Conservation (phyloP, 2,329 filamentous ascomycete genomes). For the Fusarium citri region DNA sequence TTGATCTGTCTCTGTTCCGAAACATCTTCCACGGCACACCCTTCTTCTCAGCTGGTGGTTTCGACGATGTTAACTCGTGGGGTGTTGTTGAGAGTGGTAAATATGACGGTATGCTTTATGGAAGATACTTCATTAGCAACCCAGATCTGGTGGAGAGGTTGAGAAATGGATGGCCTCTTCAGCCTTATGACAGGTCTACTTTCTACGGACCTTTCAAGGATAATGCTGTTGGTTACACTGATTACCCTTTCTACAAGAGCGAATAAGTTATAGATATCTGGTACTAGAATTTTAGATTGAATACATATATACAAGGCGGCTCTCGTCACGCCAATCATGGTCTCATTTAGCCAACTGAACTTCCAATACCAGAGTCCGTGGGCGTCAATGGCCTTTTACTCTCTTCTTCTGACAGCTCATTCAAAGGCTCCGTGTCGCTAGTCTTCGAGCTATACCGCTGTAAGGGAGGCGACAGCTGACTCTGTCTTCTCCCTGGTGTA, state of each 20-base stretch:
- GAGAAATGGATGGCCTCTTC: constrained; percentile 54
- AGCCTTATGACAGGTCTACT: constrained; percentile 56
- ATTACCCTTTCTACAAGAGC: constrained; percentile 47
- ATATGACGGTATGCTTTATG: constrained; percentile 61
- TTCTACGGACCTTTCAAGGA: constrained; percentile 58
- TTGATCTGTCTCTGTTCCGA: constrained; percentile 61
- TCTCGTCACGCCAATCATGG: fast-evolving
- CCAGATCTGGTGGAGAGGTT: constrained; percentile 60
- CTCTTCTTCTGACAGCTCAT: neutral
- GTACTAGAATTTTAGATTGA: neutral
- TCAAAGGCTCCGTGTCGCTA: neutral
- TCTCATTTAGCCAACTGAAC: neutral
- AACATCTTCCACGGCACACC: constrained; percentile 64
- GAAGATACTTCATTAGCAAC: constrained; percentile 61
- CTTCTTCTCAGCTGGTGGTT: constrained; percentile 68
- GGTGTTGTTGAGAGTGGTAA: constrained; percentile 57
- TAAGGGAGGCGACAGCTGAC: neutral
- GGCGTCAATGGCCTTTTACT: constrained; percentile 10
- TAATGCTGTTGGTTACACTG: constrained; percentile 50
- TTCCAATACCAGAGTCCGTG: constrained; percentile 21
- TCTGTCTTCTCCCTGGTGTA: neutral
- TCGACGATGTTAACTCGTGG: constrained; percentile 62
- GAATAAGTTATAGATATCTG: neutral
- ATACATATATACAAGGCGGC: neutral
- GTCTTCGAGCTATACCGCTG: neutral